Evolutionary conservation across 371 early-diverging fungal species (phyloP).

Genomic region (Mortierella sp.): DNA sequence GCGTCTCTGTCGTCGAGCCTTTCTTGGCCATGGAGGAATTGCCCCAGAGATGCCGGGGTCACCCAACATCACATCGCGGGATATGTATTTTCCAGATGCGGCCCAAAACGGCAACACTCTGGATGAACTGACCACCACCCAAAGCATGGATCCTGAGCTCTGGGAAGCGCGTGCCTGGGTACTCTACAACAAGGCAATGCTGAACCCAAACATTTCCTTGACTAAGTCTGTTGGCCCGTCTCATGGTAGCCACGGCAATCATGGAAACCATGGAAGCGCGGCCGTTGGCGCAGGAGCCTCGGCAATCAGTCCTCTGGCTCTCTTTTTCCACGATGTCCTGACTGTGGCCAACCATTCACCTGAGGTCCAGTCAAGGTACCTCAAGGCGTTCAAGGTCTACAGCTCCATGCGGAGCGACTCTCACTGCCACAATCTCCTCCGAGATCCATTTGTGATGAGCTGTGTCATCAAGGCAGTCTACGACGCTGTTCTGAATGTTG

Average conservation of each 20-base stretch:
- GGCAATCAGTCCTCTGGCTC: background rate
- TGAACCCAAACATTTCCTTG: slow-evolving; percentile 23
- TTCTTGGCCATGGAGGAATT: slow-evolving; percentile 33
- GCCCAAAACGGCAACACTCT: background rate
- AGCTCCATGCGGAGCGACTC: slow-evolving; percentile 35
- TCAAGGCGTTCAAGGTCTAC: slow-evolving; percentile 50
- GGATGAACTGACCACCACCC: background rate
- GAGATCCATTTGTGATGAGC: slow-evolving; percentile 46
- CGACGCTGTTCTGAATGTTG: slow-evolving; percentile 30
- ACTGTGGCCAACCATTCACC: slow-evolving; percentile 43
- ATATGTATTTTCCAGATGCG: slow-evolving; percentile 16
- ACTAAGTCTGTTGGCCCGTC: slow-evolving; percentile 2
- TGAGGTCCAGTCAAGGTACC: slow-evolving; percentile 39
- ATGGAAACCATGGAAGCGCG: background rate
- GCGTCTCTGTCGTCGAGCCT: slow-evolving; percentile 46
- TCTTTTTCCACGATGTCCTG: slow-evolving; percentile 45
- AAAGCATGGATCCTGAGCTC: slow-evolving; percentile 21
- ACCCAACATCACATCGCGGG: slow-evolving; percentile 17
- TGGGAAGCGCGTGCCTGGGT: slow-evolving; percentile 54
- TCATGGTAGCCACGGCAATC: background rate
- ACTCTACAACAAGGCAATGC: slow-evolving; percentile 49
- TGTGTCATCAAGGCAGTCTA: slow-evolving; percentile 47
- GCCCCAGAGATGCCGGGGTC: slow-evolving; percentile 16
- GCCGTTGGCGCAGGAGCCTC: too few species aligned
- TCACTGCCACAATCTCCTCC: slow-evolving; percentile 28